These are phyloP conservation scores for Brassica nigra DNA, from an alignment of 345 rosid species.

Conservation along the genomic window DNA sequence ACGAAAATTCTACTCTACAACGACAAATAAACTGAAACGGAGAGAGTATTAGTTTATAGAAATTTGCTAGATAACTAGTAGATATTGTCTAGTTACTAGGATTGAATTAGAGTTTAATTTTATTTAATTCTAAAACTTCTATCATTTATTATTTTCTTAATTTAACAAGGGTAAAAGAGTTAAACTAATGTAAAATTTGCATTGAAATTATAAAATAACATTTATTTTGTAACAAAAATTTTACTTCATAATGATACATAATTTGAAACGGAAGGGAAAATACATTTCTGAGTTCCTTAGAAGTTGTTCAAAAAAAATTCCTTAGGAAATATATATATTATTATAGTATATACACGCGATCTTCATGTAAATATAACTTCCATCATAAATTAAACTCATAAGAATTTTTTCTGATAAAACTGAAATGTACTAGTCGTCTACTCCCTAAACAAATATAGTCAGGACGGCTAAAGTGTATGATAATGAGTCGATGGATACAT, in stretches of 20 bases:
- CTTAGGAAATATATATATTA: neutral
- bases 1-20: too few relatives aligned
- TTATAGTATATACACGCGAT: neutral
- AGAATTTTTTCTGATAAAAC: neutral
- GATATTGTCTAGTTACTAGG: neutral
- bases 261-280: too few relatives aligned
- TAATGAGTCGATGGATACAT: neutral
- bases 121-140: too few relatives aligned
- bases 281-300: neutral
- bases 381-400: neutral
- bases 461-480: neutral
- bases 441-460: neutral
- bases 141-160: neutral
- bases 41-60: neutral
- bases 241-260: too few relatives aligned
- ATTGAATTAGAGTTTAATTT: neutral
- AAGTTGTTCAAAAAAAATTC: too few relatives aligned
- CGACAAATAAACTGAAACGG: too few relatives aligned
- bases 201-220: too few relatives aligned
- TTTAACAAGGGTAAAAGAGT: too few relatives aligned
- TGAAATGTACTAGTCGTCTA: neutral
- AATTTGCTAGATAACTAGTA: neutral
- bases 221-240: neutral
- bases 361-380: neutral
- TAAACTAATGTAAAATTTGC: too few relatives aligned